Evolutionary conservation across 1,284 basidiomycete species (phyloP).

Genomic region (Thecaphora thlaspeos): DNA sequence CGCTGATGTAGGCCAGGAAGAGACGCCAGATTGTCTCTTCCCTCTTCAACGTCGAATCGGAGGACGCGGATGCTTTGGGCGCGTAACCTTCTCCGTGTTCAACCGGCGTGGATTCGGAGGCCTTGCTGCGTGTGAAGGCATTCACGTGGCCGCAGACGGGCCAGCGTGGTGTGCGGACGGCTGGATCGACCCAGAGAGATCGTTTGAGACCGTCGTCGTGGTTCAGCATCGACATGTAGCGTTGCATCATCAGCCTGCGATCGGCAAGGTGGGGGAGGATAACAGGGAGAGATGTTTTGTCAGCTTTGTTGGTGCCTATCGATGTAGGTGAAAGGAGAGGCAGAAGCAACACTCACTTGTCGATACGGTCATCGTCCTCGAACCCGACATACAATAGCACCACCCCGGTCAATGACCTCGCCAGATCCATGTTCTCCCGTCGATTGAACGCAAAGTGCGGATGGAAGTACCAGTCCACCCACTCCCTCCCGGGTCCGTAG

Average conservation of each 20-base stretch:
- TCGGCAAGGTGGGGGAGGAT: not conserved
- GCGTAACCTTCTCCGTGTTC: constrained; percentile 38
- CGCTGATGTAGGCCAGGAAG: constrained; percentile 33
- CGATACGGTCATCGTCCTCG: constrained; percentile 44
- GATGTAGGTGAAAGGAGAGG: not conserved
- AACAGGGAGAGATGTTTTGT: not conserved
- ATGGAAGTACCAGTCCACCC: constrained; percentile 45
- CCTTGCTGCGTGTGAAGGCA: constrained; percentile 26
- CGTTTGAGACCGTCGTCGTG: constrained; percentile 31
- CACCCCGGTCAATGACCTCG: constrained; percentile 15
- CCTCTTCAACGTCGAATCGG: constrained; percentile 15
- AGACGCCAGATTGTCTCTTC: constrained; percentile 46
- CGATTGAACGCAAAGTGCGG: constrained; percentile 41
- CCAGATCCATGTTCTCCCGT: constrained; percentile 26
- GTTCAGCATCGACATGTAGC: constrained; percentile 37
- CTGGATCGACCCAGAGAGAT: constrained; percentile 43
- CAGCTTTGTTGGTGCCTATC: too few species aligned
- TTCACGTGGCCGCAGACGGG: constrained; percentile 37
- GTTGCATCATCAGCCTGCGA: constrained; percentile 40
- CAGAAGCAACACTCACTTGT: constrained; percentile 37
- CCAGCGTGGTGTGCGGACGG: constrained; percentile 24
- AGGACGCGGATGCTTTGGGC: constrained; percentile 9
- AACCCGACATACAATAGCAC: constrained; percentile 40
- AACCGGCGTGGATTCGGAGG: constrained; percentile 16
- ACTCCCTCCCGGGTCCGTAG: constrained; percentile 39